Conservation (phyloP, 2,329 filamentous ascomycete genomes). For the Cladosporium halotolerans region DNA sequence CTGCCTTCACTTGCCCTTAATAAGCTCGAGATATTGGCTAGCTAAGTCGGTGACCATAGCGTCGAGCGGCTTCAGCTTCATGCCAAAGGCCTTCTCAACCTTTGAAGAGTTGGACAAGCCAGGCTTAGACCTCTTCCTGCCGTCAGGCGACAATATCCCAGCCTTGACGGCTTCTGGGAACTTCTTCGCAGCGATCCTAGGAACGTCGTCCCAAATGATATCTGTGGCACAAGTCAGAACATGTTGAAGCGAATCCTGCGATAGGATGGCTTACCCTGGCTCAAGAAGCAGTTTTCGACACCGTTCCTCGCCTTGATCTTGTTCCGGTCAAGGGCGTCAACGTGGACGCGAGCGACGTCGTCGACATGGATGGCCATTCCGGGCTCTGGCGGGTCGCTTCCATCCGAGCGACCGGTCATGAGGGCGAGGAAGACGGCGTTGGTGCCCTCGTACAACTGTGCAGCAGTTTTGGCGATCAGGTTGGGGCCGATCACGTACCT, state of each 20-base stretch:
- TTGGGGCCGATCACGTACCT: constrained; percentile 20
- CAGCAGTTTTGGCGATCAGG: constrained; percentile 17
- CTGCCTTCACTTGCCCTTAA: not conserved
- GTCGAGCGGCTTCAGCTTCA: constrained; percentile 4
- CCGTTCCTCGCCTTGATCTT: not conserved
- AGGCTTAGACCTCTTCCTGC: constrained; percentile 2
- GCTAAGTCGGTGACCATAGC: constrained; percentile 2
- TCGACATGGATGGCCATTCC: constrained; percentile 16
- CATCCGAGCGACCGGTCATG: constrained; percentile 13
- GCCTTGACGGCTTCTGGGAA: constrained; percentile 8
- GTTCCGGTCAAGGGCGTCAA: constrained; percentile 18
- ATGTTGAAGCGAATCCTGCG: no score
- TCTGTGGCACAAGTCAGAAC: not conserved
- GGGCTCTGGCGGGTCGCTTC: constrained; percentile 13
- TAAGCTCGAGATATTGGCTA: constrained; percentile 7
- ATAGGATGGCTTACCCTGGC: not conserved
- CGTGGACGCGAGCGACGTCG: constrained; percentile 27
- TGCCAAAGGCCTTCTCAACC: constrained; percentile 2
- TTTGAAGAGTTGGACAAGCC: not conserved
- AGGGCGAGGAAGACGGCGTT: constrained; percentile 15
- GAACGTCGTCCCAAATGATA: constrained; percentile 3
- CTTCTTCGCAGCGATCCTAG: constrained; percentile 3
- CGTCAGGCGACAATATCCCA: not conserved
- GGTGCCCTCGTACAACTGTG: constrained; percentile 15
- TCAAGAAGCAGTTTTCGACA: constrained; percentile 2